Evolutionary conservation across 2,329 filamentous ascomycete species (phyloP).

Genomic region (Atkinsonella hypoxylon): DNA sequence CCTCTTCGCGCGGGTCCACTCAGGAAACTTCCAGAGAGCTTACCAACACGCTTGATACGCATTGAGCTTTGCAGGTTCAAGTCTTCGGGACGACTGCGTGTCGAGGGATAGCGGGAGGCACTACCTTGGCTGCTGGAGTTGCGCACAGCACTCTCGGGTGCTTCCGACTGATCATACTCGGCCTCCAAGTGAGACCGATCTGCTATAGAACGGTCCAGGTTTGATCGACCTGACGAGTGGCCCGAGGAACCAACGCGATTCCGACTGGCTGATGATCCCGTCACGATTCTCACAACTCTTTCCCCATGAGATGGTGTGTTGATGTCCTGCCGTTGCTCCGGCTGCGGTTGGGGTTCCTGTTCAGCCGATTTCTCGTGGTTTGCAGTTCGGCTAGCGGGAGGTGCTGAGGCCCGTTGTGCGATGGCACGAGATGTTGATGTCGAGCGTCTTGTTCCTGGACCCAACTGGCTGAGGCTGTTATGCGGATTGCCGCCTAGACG

Average conservation of each 20-base stretch:
- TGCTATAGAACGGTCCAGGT: conserved; percentile 19
- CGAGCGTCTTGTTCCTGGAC: conserved; percentile 33
- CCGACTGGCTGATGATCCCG: conserved; percentile 37
- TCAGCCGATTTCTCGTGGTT: conserved; percentile 30
- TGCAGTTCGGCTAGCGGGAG: conserved; percentile 25
- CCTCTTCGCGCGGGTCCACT: conserved; percentile 71
- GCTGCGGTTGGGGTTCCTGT: conserved; percentile 19
- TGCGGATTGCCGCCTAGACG: conserved; percentile 41
- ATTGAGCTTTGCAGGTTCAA: conserved; percentile 62
- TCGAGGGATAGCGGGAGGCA: conserved; percentile 39
- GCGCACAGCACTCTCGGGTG: conserved; percentile 36
- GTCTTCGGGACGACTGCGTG: conserved; percentile 44
- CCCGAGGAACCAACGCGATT: conserved; percentile 25
- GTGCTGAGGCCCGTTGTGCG: conserved; percentile 14
- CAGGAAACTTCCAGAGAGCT: conserved; percentile 63
- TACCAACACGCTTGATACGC: conserved; percentile 65
- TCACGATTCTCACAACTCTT: conserved; percentile 42
- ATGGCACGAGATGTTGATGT: conserved; percentile 34
- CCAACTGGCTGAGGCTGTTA: conserved; percentile 29
- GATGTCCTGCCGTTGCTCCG: conserved; percentile 28
- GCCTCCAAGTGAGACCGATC: conserved; percentile 26
- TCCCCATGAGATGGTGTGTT: conserved; percentile 42
- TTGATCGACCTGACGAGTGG: conserved; percentile 24
- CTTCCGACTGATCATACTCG: conserved; percentile 35
- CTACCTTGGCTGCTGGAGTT: conserved; percentile 39